These are phyloP conservation scores for Didymella segeticola DNA, from an alignment of 2,329 filamentous ascomycete species.

Conservation along the genomic window DNA sequence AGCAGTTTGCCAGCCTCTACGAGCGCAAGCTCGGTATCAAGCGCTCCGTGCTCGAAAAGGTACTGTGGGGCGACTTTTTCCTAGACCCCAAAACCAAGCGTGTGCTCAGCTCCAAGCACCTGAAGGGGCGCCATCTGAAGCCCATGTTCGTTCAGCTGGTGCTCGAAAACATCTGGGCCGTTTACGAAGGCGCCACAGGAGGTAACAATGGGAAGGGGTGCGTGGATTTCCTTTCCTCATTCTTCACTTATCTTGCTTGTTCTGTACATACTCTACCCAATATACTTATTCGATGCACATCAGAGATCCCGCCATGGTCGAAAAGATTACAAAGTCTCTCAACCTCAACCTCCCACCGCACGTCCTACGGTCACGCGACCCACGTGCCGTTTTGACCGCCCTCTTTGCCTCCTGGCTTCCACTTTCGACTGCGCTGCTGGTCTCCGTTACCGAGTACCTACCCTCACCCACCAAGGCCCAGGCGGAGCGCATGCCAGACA, in stretches of 20 bases:
- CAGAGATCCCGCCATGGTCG: constrained; percentile 78
- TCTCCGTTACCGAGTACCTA: constrained; percentile 91
- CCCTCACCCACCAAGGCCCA: constrained; percentile 85
- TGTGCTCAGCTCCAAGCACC: constrained; percentile 85
- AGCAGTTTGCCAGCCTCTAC: constrained; percentile 91
- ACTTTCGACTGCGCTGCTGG: constrained; percentile 86
- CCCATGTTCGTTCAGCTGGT: constrained; percentile 98
- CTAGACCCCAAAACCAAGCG: constrained; percentile 97
- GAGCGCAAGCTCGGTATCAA: constrained; percentile 98
- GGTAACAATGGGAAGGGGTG: constrained; percentile 82
- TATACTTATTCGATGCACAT: constrained; percentile 49
- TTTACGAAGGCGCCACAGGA: constrained; percentile 88
- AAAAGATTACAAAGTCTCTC: constrained; percentile 94
- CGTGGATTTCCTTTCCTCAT: constrained; percentile 53
- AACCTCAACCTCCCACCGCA: constrained; percentile 85
- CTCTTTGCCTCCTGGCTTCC: constrained; percentile 92
- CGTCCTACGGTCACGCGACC: constrained; percentile 81
- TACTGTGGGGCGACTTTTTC: constrained; percentile 96
- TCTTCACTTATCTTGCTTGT: constrained; percentile 31
- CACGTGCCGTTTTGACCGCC: constrained; percentile 80
- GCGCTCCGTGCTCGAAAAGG: constrained; percentile 83
- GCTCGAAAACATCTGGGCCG: constrained; percentile 93
- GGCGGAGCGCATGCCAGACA: constrained; percentile 75
- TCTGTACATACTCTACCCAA: constrained; percentile 46
- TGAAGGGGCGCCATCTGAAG: constrained; percentile 90